Evolutionary conservation across 2,329 filamentous ascomycete genomes (phyloP), one percentile per base, ranked within the genome.

Genomic region (Hypoxylon sp.): DNA sequence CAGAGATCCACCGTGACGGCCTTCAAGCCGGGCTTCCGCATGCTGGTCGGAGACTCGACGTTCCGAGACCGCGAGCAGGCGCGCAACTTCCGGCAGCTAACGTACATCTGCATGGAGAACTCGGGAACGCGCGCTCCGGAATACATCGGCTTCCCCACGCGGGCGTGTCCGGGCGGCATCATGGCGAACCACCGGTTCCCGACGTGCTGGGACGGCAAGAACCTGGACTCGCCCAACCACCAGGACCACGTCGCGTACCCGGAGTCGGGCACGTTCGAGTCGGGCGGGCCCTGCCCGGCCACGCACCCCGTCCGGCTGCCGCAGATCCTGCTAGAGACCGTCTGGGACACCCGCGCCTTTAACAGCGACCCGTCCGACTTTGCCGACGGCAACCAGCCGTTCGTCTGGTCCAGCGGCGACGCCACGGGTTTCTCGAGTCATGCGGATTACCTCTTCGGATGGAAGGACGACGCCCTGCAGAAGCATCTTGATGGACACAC

Each of bases 21-120:
- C 19, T 82, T 82, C 75, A 80, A 80, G 72, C 76, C 78, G 65
- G 84, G 76, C 24, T 82, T 82, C 75, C 80, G 80, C 64, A 82
- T 82, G 80, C 77, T 82, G 15, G 77, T 81, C 46, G 80, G 80
- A 62, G 77, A 82, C 64, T 71, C 77, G 17, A 69, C 71, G 4
- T 76, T 72, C 73, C 68, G 71, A 6, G 73, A 68, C 62, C 74
- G 76, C 34, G 75, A 77, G 2, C 59, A 77, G 19, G 69, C 76
- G 4, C 58, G 73, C 32, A 76, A 77, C 28, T 81, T 73, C 72
- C 78, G 78, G 7, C 79, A 80, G 62, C 68, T 79, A 10, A 78
- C 75, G 6, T 79, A 77, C 66, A 79, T 75, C 6, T 79, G 78
- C 70, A 77, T 79, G 74, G 70, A 76, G 57, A 74, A 77, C 70